phyloP scores from a whole-genome alignment of 345 rosid genomes.

The Bruguiera sexangula region DNA sequence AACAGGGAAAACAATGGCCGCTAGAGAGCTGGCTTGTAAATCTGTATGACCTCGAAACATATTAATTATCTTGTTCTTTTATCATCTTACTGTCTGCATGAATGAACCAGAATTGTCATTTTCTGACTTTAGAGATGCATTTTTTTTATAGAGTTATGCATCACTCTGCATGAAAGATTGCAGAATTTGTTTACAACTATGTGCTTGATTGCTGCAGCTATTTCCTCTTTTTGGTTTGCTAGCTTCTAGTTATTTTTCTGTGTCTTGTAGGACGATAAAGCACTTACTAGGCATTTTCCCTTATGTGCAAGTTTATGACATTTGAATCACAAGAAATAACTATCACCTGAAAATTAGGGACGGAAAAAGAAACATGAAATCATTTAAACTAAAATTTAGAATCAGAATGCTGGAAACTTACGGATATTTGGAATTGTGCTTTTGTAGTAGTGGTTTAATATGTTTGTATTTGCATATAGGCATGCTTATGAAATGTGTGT shows the following conservation, averaged over 20 bases:
- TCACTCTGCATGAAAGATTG: too few relatives aligned
- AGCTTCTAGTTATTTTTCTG: background rate
- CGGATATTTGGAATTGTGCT: too few relatives aligned
- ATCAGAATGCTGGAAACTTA: too few relatives aligned
- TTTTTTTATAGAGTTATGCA: too few relatives aligned
- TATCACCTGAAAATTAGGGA: background rate
- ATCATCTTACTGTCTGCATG: background rate
- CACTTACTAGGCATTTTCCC: background rate
- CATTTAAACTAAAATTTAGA: too few relatives aligned
- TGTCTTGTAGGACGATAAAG: background rate
- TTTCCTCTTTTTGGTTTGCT: background rate
- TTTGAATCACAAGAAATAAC: background rate
- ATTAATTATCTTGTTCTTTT: background rate
- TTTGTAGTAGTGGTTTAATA: too few relatives aligned
- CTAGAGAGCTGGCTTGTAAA: conserved; percentile 82
- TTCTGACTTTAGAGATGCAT: too few relatives aligned
- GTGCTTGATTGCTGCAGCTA: background rate
- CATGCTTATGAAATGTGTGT: background rate
- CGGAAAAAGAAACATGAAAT: background rate
- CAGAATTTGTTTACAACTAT: too few relatives aligned
- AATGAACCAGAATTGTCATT: too few relatives aligned
- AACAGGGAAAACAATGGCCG: conserved; percentile 99
- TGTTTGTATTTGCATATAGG: background rate
- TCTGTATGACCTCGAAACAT: conserved; percentile 55
- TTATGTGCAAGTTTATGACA: conserved; percentile 1